Percentiles rank a stretch among this genome's conserved stretches.
These are phyloP conservation scores for Colletotrichum gloeosporioides DNA, from an alignment of 2,329 filamentous ascomycete genomes.

Conservation along the genomic window DNA sequence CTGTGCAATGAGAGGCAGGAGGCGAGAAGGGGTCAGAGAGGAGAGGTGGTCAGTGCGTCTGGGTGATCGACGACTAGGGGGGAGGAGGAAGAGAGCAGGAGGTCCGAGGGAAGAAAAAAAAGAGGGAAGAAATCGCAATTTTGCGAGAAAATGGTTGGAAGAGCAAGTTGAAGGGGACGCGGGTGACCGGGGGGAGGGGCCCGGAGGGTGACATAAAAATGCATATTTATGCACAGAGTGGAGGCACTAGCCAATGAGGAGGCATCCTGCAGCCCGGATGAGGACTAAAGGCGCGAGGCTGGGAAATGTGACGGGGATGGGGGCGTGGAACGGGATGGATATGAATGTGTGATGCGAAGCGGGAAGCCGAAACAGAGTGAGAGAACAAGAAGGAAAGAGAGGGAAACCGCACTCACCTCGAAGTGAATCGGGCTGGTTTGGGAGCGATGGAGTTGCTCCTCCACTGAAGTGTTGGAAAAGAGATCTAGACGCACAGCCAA, in stretches of 20 bases:
- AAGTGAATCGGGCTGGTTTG: neutral
- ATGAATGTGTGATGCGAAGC: conserved; percentile 8
- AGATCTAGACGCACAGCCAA: neutral
- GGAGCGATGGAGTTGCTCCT: neutral
- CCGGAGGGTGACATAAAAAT: conserved; percentile 16
- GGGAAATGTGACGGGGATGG: conserved; percentile 15
- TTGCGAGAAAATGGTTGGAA: conserved; percentile 25
- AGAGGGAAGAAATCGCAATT: conserved; percentile 33
- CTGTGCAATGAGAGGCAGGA: conserved; percentile 17
- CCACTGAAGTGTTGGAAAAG: neutral
- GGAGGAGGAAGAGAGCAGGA: neutral
- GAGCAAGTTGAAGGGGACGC: conserved; percentile 12
- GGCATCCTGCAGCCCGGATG: neutral
- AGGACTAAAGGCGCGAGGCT: conserved; percentile 15
- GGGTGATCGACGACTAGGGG: conserved; percentile 18
- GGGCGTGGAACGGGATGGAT: neutral
- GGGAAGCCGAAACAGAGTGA: neutral
- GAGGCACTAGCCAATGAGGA: conserved; percentile 8
- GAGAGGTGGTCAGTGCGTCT: conserved; percentile 21
- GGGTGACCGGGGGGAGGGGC: neutral
- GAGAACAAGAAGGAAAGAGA: neutral
- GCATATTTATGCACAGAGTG: conserved; percentile 19
- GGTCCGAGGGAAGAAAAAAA: conserved; percentile 11
- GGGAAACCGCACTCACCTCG: neutral
- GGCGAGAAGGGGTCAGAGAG: conserved; percentile 16